Base-by-base conservation (phyloP, 2,329 filamentous ascomycete species). In the Penicillium sclerotigenum region DNA sequence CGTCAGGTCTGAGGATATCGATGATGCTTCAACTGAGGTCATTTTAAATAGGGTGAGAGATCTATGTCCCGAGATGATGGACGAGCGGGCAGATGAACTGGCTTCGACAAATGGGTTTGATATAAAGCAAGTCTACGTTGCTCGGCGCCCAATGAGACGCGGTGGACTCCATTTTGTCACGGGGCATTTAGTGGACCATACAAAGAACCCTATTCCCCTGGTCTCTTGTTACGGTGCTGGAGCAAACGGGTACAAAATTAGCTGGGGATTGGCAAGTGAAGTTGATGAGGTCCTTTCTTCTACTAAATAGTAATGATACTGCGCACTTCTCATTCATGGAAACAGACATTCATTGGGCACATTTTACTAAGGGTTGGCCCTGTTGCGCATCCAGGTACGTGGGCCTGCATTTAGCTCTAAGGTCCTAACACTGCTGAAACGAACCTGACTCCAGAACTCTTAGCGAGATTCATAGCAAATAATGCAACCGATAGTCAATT, bases 181-280 rank as follows among this genome's bases (percentile, higher is more conserved):
- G 18, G 49, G 42, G 22, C 18, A 13, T 5, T 20, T 43, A 11
- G 11, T 7, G 11, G 8, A 10, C 20, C 20, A 10, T 26, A 7
- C 9, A 16, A 20, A 2, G 11, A 33, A 2, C 11, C 14, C n/a
- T 45, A 38, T 40, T 24, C 36, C 36, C 13, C 2, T 53, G 11
- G 26, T 59, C 10, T 40, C 57, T 45, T 58, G 55, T 13, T 58
- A 58, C 33, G 56, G 52, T 20, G 58, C 58, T 26, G 56, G 52
- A 8, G 36, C 37, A n/a, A 47, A 41, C 34, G 51, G 58, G 4
- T 58, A 51, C 56, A 58, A 52, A 18, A 52, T 56, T 10, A 55
- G 55, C 34, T 58, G 55, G 55, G 58, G 55, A 14, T 24, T 56
- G n/a, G 56, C 58, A 20, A 24, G 38, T 13, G 8, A 38, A 18